Percentiles rank a stretch among this genome's conserved stretches.
Conservation (phyloP, 192 early-diverging fungal species). For the Allomyces javanicus region DNA sequence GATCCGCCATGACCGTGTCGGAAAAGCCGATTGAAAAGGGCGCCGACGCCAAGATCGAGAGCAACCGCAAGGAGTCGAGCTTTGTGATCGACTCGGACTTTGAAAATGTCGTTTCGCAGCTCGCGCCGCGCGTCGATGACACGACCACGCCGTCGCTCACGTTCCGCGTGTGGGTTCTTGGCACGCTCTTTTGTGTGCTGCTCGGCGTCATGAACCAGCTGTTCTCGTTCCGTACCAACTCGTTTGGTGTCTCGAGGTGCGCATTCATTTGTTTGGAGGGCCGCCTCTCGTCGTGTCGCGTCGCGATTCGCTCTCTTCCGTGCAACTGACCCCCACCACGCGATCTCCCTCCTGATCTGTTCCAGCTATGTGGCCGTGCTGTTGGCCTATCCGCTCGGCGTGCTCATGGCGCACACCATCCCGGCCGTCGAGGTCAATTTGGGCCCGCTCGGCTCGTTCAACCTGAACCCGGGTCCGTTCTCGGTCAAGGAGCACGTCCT, state of each 20-base stretch:
- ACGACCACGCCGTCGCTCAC: constrained; percentile 42
- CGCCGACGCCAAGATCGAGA: no score
- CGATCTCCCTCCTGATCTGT: background rate
- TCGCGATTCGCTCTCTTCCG: constrained; percentile 3
- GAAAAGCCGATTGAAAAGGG: no score
- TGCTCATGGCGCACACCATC: constrained; percentile 35
- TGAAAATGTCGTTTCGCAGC: background rate
- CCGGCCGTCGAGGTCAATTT: constrained; percentile 15
- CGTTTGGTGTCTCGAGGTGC: constrained; percentile 3
- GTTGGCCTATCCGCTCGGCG: constrained; percentile 54
- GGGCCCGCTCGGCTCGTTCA: no score
- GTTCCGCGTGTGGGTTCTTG: constrained; percentile 50
- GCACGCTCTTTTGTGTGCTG: constrained; percentile 35
- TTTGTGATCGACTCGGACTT: background rate
- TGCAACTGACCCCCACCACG: background rate
- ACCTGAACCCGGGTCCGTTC: constrained; percentile 69
- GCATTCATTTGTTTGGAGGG: no score
- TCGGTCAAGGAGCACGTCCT: constrained; percentile 77
- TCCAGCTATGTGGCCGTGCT: constrained; percentile 15
- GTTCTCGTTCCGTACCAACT: constrained; percentile 17
- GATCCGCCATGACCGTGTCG: no score
- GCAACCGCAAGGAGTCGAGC: background rate
- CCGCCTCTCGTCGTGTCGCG: no score
- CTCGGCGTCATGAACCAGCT: constrained; percentile 19
- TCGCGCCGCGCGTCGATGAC: constrained; percentile 47